Conservation (phyloP, 495 filamentous ascomycete genomes). For the Annulohypoxylon nitens region DNA sequence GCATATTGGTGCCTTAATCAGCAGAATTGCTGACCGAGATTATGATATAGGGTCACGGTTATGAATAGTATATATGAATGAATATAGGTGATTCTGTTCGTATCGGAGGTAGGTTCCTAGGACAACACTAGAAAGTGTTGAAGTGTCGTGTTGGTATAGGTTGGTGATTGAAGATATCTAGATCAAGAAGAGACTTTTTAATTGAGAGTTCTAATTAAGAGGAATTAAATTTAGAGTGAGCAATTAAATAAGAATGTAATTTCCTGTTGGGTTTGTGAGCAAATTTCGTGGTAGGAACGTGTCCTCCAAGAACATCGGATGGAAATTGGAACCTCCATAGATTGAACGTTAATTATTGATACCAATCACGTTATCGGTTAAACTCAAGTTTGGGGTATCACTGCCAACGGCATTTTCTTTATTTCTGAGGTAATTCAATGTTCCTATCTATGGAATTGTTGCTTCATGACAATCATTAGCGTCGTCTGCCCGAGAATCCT, state of each 20-base stretch:
- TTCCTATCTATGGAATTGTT: constrained; percentile 39
- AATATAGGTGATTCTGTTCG: background rate
- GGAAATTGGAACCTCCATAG: background rate
- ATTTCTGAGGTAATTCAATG: constrained; percentile 10
- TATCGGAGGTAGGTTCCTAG: constrained; percentile 8
- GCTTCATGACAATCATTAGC: constrained; percentile 44
- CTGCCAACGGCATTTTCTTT: constrained; percentile 38
- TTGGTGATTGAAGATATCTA: background rate
- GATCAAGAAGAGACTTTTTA: background rate
- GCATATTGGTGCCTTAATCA: background rate
- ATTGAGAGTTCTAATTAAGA: background rate
- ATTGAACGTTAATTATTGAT: background rate
- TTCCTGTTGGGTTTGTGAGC: background rate
- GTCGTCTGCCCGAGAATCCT: constrained; percentile 30
- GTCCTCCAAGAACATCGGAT: background rate
- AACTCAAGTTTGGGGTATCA: constrained; percentile 30
- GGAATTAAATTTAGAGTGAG: background rate
- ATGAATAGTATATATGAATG: background rate
- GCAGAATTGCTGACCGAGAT: background rate
- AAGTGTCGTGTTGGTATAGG: background rate
- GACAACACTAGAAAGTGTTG: background rate
- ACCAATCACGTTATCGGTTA: background rate
- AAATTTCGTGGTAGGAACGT: constrained; percentile 17
- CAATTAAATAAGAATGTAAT: background rate
- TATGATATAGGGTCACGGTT: background rate